Evolutionary conservation across 164 flowering plant genomes (phyloP), one percentile per base, ranked within the genome.

Genomic region (Tetracentron sinense): DNA sequence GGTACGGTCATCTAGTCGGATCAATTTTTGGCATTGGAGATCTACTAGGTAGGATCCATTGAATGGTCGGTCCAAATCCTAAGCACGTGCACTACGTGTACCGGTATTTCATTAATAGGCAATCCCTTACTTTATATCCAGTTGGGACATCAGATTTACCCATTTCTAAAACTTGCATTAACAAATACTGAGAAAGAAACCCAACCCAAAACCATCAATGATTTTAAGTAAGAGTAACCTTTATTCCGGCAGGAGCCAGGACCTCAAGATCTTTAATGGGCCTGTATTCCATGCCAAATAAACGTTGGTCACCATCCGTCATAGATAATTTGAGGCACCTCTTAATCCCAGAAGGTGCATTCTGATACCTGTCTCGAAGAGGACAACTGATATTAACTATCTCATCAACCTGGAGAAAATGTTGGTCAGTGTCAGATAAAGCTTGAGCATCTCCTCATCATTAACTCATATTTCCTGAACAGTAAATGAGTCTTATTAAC

Each of bases 241-340:
- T 91, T 55, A 89, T 58, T 33, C 99, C 99, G 67, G 97, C 85
- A 38, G 96, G 87, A 47, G 86, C 75, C 33, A 86, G 71, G 69
- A 78, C 90, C 66, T 88, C 78, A 70, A 94, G 92, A 77, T 73
- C 81, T 42, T 81, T 82, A n/a, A 94, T 84, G 7, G 99, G 92
- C 71, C 92, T 75, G 69, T 89, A 91, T 76, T 94, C 99, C 92
- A 91, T 85, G 54, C 90, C 97, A 81, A 84, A 88, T 7, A 94
- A 84, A 52, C 86, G 93, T 63, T 88, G 97, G 67, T 79, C 77
- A 56, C 99, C 99, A 77, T 94, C 99, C 0, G 97, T 94, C 94
- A 94, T 86, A 21, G 89, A 88, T 71, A 91, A 73, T 73, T 91
- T 91, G 23, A 91, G 92, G 75, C 96, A 91, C 78, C 97, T 89